phyloP scores from a whole-genome alignment of 495 filamentous ascomycete genomes.

The Neurospora tetrasperma region DNA sequence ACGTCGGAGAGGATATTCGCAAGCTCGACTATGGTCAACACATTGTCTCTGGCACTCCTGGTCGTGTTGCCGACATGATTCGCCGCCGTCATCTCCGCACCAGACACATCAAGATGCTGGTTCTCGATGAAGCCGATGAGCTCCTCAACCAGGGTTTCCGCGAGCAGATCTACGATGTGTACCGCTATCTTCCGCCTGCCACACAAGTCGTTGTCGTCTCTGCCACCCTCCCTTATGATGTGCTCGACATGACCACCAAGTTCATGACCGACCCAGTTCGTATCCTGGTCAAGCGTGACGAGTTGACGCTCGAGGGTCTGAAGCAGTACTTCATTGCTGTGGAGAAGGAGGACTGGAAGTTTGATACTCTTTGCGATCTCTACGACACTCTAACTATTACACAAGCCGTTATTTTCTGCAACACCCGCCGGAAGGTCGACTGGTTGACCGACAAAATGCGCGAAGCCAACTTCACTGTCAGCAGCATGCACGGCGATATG shows the following conservation, averaged over 20 bases:
- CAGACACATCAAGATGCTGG: constrained; percentile 96
- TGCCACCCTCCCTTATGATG: constrained; percentile 96
- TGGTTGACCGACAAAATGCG: constrained; percentile 99
- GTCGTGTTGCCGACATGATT: constrained; percentile 99
- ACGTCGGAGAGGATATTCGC: constrained; percentile 94
- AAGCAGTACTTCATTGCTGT: constrained; percentile 99
- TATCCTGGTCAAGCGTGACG: constrained; percentile 98
- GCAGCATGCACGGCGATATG: constrained; percentile 99
- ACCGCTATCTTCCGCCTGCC: constrained; percentile 91
- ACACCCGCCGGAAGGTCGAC: constrained; percentile 98
- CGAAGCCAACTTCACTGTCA: constrained; percentile 96
- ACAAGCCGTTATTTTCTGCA: constrained; percentile 99
- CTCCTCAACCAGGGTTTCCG: constrained; percentile 96
- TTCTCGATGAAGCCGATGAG: constrained; percentile 98
- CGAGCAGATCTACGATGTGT: constrained; percentile 99
- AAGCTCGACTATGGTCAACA: constrained; percentile 92
- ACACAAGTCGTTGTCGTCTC: constrained; percentile 97
- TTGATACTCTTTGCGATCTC: constrained; percentile 95
- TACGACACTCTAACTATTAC: constrained; percentile 99
- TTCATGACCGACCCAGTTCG: constrained; percentile 99
- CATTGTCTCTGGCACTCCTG: constrained; percentile 92
- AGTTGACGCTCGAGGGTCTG: constrained; percentile 96
- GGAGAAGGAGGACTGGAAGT: constrained; percentile 99
- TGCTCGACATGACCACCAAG: constrained; percentile 98
- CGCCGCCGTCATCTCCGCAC: constrained; percentile 89